Percentiles rank a stretch among this genome's conserved stretches.
These are phyloP conservation scores for Micromonas pusilla DNA, from an alignment of 139 green algal species.

Conservation along the genomic window DNA sequence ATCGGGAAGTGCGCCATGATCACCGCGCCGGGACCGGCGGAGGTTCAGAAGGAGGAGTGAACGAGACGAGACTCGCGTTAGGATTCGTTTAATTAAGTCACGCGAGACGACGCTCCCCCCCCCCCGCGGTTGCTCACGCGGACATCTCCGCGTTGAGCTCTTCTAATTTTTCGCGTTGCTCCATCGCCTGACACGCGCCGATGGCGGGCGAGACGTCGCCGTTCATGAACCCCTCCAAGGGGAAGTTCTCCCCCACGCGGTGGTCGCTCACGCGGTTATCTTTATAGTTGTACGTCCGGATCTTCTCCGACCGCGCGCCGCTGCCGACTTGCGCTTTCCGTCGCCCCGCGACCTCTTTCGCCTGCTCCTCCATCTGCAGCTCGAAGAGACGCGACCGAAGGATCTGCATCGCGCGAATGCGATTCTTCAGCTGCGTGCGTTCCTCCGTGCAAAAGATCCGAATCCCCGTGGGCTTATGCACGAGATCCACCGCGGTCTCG, in stretches of 20 bases:
- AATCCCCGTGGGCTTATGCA: constrained; percentile 91
- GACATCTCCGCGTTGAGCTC: constrained; percentile 51
- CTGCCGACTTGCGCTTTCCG: constrained; percentile 80
- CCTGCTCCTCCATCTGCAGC: constrained; percentile 66
- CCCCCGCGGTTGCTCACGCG: not conserved
- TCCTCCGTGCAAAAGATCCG: constrained; percentile 86
- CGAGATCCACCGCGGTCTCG: constrained; percentile 94
- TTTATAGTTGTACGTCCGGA: constrained; percentile 98
- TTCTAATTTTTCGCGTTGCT: constrained; percentile 76
- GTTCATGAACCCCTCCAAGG: constrained; percentile 69
- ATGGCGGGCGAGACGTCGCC: constrained; percentile 78
- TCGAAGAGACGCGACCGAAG: constrained; percentile 81
- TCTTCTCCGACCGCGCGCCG: constrained; percentile 88
- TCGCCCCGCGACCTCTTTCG: constrained; percentile 45
- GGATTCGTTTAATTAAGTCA: too few species aligned
- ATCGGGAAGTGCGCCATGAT: constrained; percentile 43
- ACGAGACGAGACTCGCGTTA: not conserved
- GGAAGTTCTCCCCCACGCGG: constrained; percentile 90
- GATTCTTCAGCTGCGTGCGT: constrained; percentile 91
- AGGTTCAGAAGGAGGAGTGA: not conserved
- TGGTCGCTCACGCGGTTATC: constrained; percentile 90
- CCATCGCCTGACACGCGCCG: constrained; percentile 64
- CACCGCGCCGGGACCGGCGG: not conserved
- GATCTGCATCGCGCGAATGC: constrained; percentile 74
- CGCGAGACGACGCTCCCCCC: too few species aligned